Evolutionary conservation across 2,329 filamentous ascomycete genomes (phyloP).

Genomic region (Niveomyces coronatus): DNA sequence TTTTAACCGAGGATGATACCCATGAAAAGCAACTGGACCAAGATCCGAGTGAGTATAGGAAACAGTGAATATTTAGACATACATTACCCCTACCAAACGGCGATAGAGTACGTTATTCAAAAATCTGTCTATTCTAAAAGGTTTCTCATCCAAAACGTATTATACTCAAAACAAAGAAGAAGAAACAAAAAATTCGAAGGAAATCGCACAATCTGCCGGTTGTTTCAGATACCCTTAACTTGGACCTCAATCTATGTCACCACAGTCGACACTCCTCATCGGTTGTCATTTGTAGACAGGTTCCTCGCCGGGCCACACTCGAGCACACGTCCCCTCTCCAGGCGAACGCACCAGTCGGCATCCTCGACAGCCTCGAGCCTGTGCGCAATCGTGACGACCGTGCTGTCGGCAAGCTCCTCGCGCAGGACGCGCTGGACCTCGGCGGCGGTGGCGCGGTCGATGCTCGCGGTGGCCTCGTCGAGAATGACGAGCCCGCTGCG

Average conservation of each 20-base stretch:
- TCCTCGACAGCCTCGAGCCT: conserved; percentile 51
- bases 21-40: too few species aligned
- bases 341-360: conserved; percentile 42
- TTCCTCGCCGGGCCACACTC: conserved; percentile 32
- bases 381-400: conserved; percentile 58
- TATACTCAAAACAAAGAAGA: too few species aligned
- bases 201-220: too few species aligned
- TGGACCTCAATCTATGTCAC: not conserved
- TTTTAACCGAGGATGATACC: too few species aligned
- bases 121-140: too few species aligned
- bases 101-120: too few species aligned
- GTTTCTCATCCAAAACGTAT: too few species aligned
- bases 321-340: conserved; percentile 42
- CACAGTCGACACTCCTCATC: not conserved
- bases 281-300: conserved; percentile 1
- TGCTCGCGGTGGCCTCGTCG: conserved; percentile 56
- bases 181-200: not conserved
- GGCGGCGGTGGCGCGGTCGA: conserved; percentile 48
- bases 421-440: conserved; percentile 48
- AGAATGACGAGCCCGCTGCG: conserved; percentile 50
- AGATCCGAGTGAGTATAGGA: too few species aligned
- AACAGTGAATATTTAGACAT: too few species aligned
- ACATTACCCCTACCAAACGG: too few species aligned
- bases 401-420: conserved; percentile 43
- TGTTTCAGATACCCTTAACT: too few species aligned